A percentile compares a stretch with the other conserved stretches of the same genome.
These are phyloP conservation scores for Ustilago bromivora DNA, from an alignment of 1,284 basidiomycete genomes.

Conservation along the genomic window DNA sequence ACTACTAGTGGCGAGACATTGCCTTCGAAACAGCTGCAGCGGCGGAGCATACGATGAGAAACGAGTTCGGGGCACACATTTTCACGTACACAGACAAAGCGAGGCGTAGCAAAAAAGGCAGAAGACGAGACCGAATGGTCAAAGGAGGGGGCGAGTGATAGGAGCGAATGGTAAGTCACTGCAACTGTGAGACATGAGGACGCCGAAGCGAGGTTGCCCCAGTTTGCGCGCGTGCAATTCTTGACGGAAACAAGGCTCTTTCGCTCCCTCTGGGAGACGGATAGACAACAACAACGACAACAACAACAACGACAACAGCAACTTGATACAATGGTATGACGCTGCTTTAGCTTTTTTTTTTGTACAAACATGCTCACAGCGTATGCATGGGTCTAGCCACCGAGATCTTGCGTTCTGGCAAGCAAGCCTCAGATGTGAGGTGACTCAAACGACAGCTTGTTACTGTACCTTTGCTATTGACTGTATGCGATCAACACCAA, in stretches of 20 bases:
- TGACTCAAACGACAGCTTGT: too few species aligned
- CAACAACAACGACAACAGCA: too few species aligned
- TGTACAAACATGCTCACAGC: not conserved
- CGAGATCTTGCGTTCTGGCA: not conserved
- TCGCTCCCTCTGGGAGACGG: not conserved
- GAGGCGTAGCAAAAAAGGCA: too few species aligned
- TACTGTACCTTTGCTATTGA: not conserved
- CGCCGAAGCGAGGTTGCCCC: not conserved
- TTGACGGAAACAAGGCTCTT: slow-evolving; percentile 2
- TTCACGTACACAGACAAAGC: not conserved
- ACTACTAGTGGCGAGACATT: not conserved
- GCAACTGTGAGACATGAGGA: not conserved
- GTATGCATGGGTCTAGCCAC: not conserved
- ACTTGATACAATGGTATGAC: not conserved
- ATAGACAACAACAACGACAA: too few species aligned
- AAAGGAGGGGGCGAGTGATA: too few species aligned
- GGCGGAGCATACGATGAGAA: slow-evolving; percentile 1
- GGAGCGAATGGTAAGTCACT: not conserved
- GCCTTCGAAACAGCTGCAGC: not conserved
- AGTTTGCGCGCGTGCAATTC: slow-evolving; percentile 1
- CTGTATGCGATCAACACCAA: not conserved
- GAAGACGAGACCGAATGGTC: too few species aligned
- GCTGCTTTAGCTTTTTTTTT: not conserved
- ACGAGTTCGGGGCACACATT: not conserved
- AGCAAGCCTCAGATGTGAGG: not conserved